Evolutionary conservation across 192 early-diverging fungal genomes (phyloP).

Genomic region (Obelidium mucronatum): DNA sequence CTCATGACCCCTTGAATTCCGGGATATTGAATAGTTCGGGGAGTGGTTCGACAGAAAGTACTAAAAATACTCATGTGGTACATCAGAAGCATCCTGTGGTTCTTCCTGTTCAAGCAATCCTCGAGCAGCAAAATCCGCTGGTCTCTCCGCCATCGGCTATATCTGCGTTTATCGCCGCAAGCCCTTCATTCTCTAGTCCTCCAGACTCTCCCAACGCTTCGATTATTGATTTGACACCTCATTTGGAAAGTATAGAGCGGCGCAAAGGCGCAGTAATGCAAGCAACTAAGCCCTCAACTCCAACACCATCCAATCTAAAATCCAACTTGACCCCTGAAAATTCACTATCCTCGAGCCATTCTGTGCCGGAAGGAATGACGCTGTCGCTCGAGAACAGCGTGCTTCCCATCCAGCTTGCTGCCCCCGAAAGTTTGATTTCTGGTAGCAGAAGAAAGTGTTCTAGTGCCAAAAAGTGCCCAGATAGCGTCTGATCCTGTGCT

Average conservation of each 20-base stretch:
- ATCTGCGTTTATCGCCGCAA: not conserved
- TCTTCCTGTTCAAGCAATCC: not conserved
- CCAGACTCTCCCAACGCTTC: conserved; percentile 9
- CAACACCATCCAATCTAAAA: not conserved
- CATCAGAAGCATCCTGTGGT: conserved; percentile 26
- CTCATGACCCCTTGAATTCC: not conserved
- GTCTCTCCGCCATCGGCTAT: not conserved
- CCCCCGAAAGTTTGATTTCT: not conserved
- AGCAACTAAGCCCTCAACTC: not conserved
- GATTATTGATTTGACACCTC: conserved; percentile 38
- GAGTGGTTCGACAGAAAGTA: not conserved
- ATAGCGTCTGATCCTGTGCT: no score
- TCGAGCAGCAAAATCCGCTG: not conserved
- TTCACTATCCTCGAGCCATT: not conserved
- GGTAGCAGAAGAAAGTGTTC: not conserved
- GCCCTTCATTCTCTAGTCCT: not conserved
- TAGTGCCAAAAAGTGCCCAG: not conserved
- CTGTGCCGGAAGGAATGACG: not conserved
- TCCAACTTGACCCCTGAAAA: not conserved
- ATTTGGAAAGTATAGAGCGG: conserved; percentile 11
- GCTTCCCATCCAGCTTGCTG: not conserved
- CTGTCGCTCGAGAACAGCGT: not conserved
- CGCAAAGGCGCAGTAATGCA: conserved; percentile 1
- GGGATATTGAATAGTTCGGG: no score
- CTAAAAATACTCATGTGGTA: conserved; percentile 21